These are phyloP conservation scores for Phytophthora lateralis DNA, from an alignment of 352 stramenopile genomes.

Conservation along the genomic window DNA sequence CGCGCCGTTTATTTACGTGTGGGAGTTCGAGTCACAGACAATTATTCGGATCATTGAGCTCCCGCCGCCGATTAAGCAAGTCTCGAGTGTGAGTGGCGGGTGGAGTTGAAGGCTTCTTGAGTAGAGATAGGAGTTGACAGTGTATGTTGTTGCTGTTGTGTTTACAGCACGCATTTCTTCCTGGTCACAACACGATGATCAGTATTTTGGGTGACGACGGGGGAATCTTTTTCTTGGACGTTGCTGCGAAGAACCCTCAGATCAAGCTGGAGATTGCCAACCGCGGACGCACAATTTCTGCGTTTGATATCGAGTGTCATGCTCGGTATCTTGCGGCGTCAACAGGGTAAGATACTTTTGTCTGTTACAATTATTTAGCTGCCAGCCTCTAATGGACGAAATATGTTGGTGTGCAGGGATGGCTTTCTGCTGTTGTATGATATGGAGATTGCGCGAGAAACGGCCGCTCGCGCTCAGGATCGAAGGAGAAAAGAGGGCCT, in stretches of 20 bases:
- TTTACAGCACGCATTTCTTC: slow-evolving; percentile 70
- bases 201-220: slow-evolving; percentile 75
- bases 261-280: slow-evolving; percentile 79
- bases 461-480: slow-evolving; percentile 42
- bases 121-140: not conserved
- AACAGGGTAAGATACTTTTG: slow-evolving; percentile 52
- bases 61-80: slow-evolving; percentile 67
- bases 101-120: not conserved
- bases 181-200: slow-evolving; percentile 56
- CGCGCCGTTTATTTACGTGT: slow-evolving; percentile 83
- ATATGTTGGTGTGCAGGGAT: slow-evolving; percentile 46
- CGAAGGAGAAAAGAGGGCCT: slow-evolving; percentile 50
- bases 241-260: slow-evolving; percentile 65
- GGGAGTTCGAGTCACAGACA: slow-evolving; percentile 83
- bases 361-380: not conserved
- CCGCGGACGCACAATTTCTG: slow-evolving; percentile 51
- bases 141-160: not conserved
- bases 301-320: slow-evolving; percentile 77
- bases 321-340: slow-evolving; percentile 67
- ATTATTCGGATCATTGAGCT: slow-evolving; percentile 89
- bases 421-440: slow-evolving; percentile 82
- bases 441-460: slow-evolving; percentile 77
- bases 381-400: not conserved
- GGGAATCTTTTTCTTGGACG: slow-evolving; percentile 75
- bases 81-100: slow-evolving; percentile 50